These are phyloP conservation scores for Cercophora newfieldiana DNA, from an alignment of 495 filamentous ascomycete species.

Conservation along the genomic window DNA sequence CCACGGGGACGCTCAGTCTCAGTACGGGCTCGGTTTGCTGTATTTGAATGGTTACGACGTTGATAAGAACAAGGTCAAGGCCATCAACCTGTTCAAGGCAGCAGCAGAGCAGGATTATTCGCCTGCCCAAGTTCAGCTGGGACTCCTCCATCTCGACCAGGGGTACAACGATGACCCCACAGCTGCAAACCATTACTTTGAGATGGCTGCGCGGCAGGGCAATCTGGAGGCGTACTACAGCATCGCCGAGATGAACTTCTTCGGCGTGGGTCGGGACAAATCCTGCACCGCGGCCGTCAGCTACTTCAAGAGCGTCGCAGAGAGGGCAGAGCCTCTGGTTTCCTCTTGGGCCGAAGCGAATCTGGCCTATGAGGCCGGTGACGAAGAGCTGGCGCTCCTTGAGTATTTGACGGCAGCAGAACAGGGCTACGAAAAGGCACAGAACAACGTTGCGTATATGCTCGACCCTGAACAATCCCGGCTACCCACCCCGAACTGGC, in stretches of 20 bases:
- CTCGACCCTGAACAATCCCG: conserved; percentile 73
- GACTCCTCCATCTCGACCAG: conserved; percentile 87
- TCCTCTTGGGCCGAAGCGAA: conserved; percentile 88
- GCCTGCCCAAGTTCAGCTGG: conserved; percentile 79
- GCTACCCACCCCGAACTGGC: conserved; percentile 42
- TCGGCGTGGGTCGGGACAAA: conserved; percentile 76
- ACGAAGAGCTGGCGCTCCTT: conserved; percentile 80
- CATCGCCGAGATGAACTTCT: conserved; percentile 83
- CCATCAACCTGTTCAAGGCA: conserved; percentile 76
- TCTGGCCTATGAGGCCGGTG: conserved; percentile 76
- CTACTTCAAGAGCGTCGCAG: conserved; percentile 94
- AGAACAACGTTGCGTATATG: conserved; percentile 92
- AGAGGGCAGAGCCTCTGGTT: conserved; percentile 81
- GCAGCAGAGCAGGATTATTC: conserved; percentile 84
- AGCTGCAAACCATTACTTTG: conserved; percentile 83
- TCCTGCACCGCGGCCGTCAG: conserved; percentile 77
- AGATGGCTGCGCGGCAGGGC: conserved; percentile 83
- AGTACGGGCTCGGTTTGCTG: conserved; percentile 84
- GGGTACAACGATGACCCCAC: conserved; percentile 63
- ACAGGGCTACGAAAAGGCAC: conserved; percentile 90
- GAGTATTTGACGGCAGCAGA: conserved; percentile 91
- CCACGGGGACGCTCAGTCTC: conserved; percentile 81
- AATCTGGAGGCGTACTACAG: conserved; percentile 95
- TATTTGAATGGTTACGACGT: conserved; percentile 84
- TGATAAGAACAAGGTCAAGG: conserved; percentile 67